Evolutionary conservation across 2,329 filamentous ascomycete genomes (phyloP).

Genomic region (Nemania diffusa): DNA sequence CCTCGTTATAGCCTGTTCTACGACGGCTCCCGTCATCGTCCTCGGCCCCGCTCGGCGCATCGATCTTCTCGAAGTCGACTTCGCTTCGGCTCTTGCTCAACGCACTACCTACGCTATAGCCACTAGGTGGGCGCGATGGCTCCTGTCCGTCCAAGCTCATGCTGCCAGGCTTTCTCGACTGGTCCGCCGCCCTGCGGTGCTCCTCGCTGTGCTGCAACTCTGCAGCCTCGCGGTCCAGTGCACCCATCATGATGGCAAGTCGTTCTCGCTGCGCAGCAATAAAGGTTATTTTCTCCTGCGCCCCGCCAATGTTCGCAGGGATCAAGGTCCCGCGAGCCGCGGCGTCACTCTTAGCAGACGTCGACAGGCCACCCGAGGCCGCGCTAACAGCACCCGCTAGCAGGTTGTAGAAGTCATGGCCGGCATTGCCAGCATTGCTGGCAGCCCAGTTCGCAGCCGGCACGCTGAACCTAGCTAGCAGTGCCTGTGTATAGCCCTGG

Average conservation of each 20-base stretch:
- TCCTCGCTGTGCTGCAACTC: slow-evolving; percentile 60
- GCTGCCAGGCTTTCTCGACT: slow-evolving; percentile 37
- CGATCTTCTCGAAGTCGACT: slow-evolving; percentile 88
- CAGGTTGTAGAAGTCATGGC: slow-evolving; percentile 78
- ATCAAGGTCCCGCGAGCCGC: slow-evolving; percentile 72
- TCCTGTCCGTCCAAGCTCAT: slow-evolving; percentile 49
- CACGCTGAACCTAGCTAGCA: slow-evolving; percentile 88
- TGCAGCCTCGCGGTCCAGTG: slow-evolving; percentile 81
- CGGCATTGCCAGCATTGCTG: slow-evolving; percentile 56
- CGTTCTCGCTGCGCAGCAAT: slow-evolving; percentile 82
- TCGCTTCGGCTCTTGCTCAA: slow-evolving; percentile 87
- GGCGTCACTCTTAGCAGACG: slow-evolving; percentile 44
- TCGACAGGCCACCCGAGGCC: slow-evolving; percentile 56
- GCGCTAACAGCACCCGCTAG: slow-evolving; percentile 79
- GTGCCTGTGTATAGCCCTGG: slow-evolving; percentile 77
- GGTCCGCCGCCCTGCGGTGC: slow-evolving; percentile 39
- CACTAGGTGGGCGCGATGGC: slow-evolving; percentile 58
- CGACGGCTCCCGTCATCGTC: slow-evolving; percentile 56
- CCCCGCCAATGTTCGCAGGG: slow-evolving; percentile 72
- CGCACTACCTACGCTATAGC: slow-evolving; percentile 62
- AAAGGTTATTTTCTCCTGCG: slow-evolving; percentile 76
- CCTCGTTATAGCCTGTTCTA: slow-evolving; percentile 36
- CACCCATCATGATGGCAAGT: slow-evolving; percentile 77
- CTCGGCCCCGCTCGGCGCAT: slow-evolving; percentile 74
- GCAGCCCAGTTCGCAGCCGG: slow-evolving; percentile 71